These are phyloP conservation scores for Calocybe gambosa DNA, from an alignment of 1,284 basidiomycete species.

Conservation along the genomic window DNA sequence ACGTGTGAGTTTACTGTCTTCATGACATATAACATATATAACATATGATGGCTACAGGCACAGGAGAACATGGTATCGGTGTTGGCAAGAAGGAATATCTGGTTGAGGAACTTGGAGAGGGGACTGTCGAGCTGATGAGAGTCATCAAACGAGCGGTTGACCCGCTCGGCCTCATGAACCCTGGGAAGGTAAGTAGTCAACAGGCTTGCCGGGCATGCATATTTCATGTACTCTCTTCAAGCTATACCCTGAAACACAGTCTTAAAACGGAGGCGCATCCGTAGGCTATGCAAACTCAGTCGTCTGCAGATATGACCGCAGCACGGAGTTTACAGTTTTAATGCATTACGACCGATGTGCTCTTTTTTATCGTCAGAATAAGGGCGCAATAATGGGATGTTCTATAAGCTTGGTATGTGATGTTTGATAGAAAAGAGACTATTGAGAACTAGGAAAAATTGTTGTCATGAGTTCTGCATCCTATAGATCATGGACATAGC, in stretches of 20 bases:
- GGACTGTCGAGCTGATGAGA: slow-evolving; percentile 77
- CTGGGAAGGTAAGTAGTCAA: slow-evolving; percentile 54
- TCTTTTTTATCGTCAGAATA: too few relatives aligned
- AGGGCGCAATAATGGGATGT: too few relatives aligned
- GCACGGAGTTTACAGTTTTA: too few relatives aligned
- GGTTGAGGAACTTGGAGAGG: slow-evolving; percentile 66
- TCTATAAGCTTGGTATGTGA: too few relatives aligned
- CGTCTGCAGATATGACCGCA: too few relatives aligned
- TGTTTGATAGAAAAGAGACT: too few relatives aligned
- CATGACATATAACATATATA: background rate
- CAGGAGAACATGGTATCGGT: slow-evolving; percentile 58
- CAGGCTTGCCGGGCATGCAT: background rate
- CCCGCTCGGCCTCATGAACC: slow-evolving; percentile 75
- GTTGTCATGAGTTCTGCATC: too few relatives aligned
- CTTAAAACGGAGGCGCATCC: background rate
- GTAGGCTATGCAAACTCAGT: too few relatives aligned
- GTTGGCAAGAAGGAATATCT: slow-evolving; percentile 75
- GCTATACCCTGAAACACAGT: slow-evolving; percentile 25
- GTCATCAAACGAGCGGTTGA: slow-evolving; percentile 72
- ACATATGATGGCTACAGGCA: slow-evolving; percentile 30
- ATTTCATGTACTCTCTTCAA: slow-evolving; percentile 10
- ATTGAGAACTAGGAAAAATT: too few relatives aligned
- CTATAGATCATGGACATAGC: slow-evolving; percentile 15
- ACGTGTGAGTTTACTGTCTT: slow-evolving; percentile 46
- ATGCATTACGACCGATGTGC: too few relatives aligned